Conservation (phyloP, 1,284 basidiomycete species). For the Gastroboletus turbinatus region DNA sequence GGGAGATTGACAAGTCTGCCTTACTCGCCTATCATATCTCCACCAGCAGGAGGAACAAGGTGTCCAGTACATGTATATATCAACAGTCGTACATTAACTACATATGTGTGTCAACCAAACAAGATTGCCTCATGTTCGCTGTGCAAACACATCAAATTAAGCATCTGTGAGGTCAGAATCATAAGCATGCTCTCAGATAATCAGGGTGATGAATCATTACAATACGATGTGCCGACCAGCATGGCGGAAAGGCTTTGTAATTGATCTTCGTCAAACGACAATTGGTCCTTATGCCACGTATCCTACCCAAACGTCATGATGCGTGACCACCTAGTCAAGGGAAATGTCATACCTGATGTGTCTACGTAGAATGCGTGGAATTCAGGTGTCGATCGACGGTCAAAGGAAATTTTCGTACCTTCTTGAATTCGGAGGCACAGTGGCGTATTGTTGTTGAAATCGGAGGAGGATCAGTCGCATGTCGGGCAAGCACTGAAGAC, state of each 20-base stretch:
- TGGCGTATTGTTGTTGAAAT: constrained; percentile 89
- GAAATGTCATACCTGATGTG: constrained; percentile 57
- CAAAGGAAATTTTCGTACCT: constrained; percentile 46
- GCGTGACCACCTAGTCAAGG: constrained; percentile 18
- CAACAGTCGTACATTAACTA: neutral
- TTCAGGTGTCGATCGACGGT: constrained; percentile 16
- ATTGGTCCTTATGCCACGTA: constrained; percentile 91
- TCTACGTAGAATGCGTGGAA: constrained; percentile 40
- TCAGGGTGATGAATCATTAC: constrained; percentile 44
- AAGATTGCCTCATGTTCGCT: neutral
- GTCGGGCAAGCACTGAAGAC: constrained; percentile 65
- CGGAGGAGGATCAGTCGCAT: constrained; percentile 89
- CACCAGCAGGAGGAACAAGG: neutral
- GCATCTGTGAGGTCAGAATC: constrained; percentile 21
- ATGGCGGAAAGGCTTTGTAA: constrained; percentile 84
- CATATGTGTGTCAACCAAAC: neutral
- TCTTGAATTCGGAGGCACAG: constrained; percentile 88
- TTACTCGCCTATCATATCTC: neutral
- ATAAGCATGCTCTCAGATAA: constrained; percentile 10
- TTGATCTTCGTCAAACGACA: constrained; percentile 89
- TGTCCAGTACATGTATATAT: constrained; percentile 2
- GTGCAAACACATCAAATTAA: constrained; percentile 13
- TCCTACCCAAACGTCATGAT: constrained; percentile 49
- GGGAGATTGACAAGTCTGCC: neutral
- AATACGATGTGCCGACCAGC: constrained; percentile 89